A percentile compares a stretch with the other conserved stretches of the same genome.
Evolutionary conservation across 495 filamentous ascomycete genomes (phyloP).

Genomic region (Podospora comata): DNA sequence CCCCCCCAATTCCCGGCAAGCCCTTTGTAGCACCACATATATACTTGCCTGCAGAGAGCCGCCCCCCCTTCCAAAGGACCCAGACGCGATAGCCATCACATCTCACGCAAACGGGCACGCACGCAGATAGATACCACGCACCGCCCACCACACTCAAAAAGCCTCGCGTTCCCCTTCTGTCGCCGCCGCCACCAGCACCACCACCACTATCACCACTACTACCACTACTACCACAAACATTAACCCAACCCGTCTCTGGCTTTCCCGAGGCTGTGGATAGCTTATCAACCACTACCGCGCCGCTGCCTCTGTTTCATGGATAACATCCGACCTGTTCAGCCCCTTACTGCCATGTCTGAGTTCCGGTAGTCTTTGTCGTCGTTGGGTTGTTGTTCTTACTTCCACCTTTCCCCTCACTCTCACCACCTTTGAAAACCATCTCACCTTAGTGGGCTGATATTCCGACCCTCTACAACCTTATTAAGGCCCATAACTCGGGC

Average conservation of each 20-base stretch:
- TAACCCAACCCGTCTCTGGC: conserved; percentile 4
- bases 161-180: conserved; percentile 15
- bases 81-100: conserved; percentile 19
- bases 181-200: conserved; percentile 2
- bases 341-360: conserved; percentile 31
- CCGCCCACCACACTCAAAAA: conserved; percentile 1
- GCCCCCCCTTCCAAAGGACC: conserved; percentile 17
- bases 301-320: conserved; percentile 28
- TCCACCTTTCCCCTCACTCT: conserved; percentile 1
- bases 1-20: conserved; percentile 3
- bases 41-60: conserved; percentile 28
- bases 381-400: conserved; percentile 21
- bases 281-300: conserved; percentile 5
- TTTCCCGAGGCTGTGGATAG: conserved; percentile 19
- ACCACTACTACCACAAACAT: conserved; percentile 7
- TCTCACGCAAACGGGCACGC: conserved; percentile 19
- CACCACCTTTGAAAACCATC: not conserved
- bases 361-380: conserved; percentile 27
- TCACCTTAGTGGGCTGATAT: not conserved
- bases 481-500: conserved; percentile 7
- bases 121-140: not conserved
- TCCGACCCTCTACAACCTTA: conserved; percentile 1
- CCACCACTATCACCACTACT: not conserved
- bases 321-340: conserved; percentile 17
- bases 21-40: conserved; percentile 21